These are phyloP conservation scores for Phytophthora pistaciae DNA, from an alignment of 352 stramenopile species.

Conservation along the genomic window DNA sequence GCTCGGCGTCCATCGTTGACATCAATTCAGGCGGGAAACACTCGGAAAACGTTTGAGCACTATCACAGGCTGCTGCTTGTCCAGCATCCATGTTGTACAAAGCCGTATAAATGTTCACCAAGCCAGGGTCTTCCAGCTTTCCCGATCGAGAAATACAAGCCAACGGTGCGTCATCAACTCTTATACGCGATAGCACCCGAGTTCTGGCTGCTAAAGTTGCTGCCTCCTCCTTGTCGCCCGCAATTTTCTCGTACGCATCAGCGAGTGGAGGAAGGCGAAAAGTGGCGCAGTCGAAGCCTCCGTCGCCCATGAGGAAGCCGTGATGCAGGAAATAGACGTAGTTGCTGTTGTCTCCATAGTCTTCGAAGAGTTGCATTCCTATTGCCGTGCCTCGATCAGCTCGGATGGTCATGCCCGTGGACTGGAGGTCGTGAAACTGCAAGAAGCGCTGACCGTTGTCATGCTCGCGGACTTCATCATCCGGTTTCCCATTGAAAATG, in stretches of 20 bases:
- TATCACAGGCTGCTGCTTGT: conserved; percentile 34
- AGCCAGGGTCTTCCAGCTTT: conserved; percentile 30
- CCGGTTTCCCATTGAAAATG: conserved; percentile 83
- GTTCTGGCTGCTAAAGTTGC: conserved; percentile 34
- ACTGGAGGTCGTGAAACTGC: conserved; percentile 58
- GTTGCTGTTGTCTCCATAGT: conserved; percentile 96
- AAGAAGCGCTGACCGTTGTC: conserved; percentile 70
- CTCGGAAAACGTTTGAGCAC: conserved; percentile 29
- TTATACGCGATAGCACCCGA: conserved; percentile 34
- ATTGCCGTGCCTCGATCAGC: conserved; percentile 60
- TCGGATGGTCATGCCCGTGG: conserved; percentile 59
- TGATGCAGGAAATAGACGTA: conserved; percentile 91
- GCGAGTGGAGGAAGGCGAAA: conserved; percentile 43
- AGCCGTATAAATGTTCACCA: conserved; percentile 44
- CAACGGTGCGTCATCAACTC: conserved; percentile 41
- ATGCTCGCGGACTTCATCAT: conserved; percentile 34
- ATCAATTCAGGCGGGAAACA: conserved; percentile 46
- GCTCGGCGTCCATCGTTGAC: conserved; percentile 11
- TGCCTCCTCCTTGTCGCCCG: conserved; percentile 2
- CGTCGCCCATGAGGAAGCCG: conserved; percentile 91
- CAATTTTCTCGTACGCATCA: conserved; percentile 6
- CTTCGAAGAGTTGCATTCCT: conserved; percentile 89
- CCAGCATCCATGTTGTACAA: conserved; percentile 33
- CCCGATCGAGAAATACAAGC: conserved; percentile 47
- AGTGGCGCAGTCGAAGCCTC: conserved; percentile 90